Conservation (phyloP, 2,329 filamentous ascomycete species). For the Drechmeria coniospora region DNA sequence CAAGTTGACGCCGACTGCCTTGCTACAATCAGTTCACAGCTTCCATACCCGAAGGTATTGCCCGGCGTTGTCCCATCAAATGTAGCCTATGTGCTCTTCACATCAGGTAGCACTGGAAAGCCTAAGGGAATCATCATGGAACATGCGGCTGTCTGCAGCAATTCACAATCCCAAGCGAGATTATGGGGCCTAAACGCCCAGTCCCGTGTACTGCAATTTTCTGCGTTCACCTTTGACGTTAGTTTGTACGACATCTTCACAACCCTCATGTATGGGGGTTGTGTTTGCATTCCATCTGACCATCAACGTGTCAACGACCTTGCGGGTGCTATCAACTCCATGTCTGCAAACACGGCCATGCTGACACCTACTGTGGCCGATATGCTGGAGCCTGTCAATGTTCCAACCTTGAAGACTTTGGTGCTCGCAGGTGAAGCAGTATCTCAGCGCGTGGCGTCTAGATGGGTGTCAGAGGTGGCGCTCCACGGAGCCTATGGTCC, state of each 20-base stretch:
- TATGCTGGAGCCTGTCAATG: conserved; percentile 1
- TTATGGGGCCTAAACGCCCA: conserved; percentile 2
- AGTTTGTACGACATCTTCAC: conserved; percentile 7
- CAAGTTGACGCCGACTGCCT: not conserved
- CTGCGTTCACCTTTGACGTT: conserved; percentile 8
- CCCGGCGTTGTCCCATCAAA: not conserved
- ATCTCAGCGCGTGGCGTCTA: not conserved
- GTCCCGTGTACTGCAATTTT: conserved; percentile 8
- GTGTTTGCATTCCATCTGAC: conserved; percentile 8
- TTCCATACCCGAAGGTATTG: not conserved
- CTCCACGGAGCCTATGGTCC: conserved; percentile 1
- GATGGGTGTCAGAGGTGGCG: not conserved
- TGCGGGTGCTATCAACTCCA: conserved; percentile 3
- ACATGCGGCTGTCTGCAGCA: conserved; percentile 4
- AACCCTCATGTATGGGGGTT: conserved; percentile 7
- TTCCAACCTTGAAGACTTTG: conserved; percentile 1
- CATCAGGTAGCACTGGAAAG: conserved; percentile 38
- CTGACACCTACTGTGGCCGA: conserved; percentile 6
- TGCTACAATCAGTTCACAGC: not conserved
- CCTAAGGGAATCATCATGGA: conserved; percentile 25
- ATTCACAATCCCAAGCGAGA: conserved; percentile 1
- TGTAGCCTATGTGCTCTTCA: conserved; percentile 20
- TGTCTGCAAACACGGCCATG: conserved; percentile 1
- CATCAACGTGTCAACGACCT: conserved; percentile 7
- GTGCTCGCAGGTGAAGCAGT: conserved; percentile 3